A percentile compares a stretch with the other conserved stretches of the same genome.
phyloP scores from a whole-genome alignment of 2,329 filamentous ascomycete species.

The Penicillium sp. region DNA sequence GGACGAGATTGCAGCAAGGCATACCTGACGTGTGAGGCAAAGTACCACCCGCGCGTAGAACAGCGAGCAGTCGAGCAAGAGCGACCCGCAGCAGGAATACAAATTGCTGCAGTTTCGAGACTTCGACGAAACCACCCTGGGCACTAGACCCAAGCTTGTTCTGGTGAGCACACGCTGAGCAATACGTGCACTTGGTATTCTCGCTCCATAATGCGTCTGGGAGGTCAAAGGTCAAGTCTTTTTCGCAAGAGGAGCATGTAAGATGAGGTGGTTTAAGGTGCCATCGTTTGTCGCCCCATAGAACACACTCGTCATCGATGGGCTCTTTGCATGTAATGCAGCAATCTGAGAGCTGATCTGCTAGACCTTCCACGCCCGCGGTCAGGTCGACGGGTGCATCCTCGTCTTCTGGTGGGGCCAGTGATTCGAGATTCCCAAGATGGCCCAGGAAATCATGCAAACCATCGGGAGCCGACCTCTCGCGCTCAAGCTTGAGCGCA shows the following conservation, averaged over 20 bases:
- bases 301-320: slow-evolving; percentile 89
- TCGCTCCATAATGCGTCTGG: slow-evolving; percentile 66
- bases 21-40: slow-evolving; percentile 64
- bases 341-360: slow-evolving; percentile 74
- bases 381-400: slow-evolving; percentile 58
- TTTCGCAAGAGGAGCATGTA: slow-evolving; percentile 61
- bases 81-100: slow-evolving; percentile 89
- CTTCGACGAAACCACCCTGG: slow-evolving; percentile 60
- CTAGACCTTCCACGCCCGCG: slow-evolving; percentile 59
- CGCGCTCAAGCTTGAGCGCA: slow-evolving; percentile 81
- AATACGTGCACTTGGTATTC: slow-evolving; percentile 63
- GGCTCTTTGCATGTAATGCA: slow-evolving; percentile 76
- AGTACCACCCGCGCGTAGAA: slow-evolving; percentile 74
- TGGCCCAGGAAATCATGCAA: slow-evolving; percentile 78
- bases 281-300: slow-evolving; percentile 69
- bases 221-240: slow-evolving; percentile 63
- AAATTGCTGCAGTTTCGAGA: slow-evolving; percentile 88
- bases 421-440: slow-evolving; percentile 72
- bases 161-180: slow-evolving; percentile 56
- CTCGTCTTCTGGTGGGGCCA: slow-evolving; percentile 60
- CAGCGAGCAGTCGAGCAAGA: slow-evolving; percentile 79
- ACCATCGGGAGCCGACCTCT: slow-evolving; percentile 66
- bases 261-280: slow-evolving; percentile 68
- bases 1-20: slow-evolving; percentile 15
- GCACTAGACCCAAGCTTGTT: slow-evolving; percentile 51